A percentile compares a stretch with the other conserved stretches of the same genome.
phyloP scores from a whole-genome alignment of 176 grass and related monocot species.

The Aegilops bicornis region DNA sequence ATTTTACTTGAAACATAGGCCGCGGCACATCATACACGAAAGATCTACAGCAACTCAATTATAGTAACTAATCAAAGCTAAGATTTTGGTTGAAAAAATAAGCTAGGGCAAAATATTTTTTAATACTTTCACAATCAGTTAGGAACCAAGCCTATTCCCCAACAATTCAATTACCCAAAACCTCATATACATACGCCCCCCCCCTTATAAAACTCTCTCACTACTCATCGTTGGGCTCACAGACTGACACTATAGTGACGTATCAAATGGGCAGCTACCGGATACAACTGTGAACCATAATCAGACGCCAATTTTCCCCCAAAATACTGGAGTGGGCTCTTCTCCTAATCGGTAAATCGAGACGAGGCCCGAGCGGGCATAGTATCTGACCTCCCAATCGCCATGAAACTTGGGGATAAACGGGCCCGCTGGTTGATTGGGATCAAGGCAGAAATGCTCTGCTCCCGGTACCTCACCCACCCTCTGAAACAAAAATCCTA shows the following conservation, averaged over 20 bases:
- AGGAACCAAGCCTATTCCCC: background rate
- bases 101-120: accelerated
- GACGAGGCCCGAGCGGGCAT: background rate
- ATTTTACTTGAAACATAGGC: background rate
- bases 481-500: background rate
- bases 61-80: background rate
- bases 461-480: background rate
- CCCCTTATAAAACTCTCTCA: background rate
- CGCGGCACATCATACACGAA: background rate
- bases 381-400: background rate
- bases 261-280: background rate
- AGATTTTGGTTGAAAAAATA: background rate
- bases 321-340: background rate
- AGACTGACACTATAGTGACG: background rate
- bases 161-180: background rate
- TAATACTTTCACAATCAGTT: background rate
- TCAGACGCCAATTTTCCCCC: background rate
- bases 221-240: background rate
- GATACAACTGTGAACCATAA: background rate
- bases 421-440: background rate
- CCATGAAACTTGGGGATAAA: background rate
- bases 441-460: background rate
- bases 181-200: background rate
- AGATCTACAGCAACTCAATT: background rate
- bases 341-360: background rate